Evolutionary conservation across 257 asterid genomes (phyloP).

Genomic region (Scutellaria barbata): DNA sequence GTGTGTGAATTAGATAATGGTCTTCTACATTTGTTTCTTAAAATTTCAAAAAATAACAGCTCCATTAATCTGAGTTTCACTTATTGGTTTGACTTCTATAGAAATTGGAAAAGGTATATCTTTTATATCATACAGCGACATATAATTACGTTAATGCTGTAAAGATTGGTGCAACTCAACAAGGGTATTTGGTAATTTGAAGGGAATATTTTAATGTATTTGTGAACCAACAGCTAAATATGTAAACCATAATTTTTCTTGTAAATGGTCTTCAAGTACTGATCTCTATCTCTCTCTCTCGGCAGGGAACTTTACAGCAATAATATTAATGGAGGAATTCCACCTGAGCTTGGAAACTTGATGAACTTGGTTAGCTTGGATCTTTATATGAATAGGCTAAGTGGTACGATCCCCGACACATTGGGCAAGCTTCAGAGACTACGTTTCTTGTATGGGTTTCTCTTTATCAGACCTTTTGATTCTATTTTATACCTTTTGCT

Average conservation of each 20-base stretch:
- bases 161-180: not conserved
- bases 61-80: not conserved
- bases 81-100: not conserved
- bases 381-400: constrained; percentile 80
- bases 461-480: constrained; percentile 14
- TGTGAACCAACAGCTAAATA: not conserved
- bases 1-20: not conserved
- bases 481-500: not conserved
- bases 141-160: not conserved
- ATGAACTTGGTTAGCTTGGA: constrained; percentile 95
- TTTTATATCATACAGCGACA: not conserved
- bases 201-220: not conserved
- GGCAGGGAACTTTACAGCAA: constrained; percentile 97
- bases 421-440: constrained; percentile 72
- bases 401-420: constrained; percentile 79
- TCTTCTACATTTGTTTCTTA: not conserved
- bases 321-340: constrained; percentile 79
- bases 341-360: constrained; percentile 89
- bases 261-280: not conserved
- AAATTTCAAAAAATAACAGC: not conserved
- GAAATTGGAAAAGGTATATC: not conserved
- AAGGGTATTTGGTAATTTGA: not conserved
- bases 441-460: constrained; percentile 81
- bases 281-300: constrained; percentile 16
- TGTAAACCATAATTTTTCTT: not conserved